phyloP scores from a whole-genome alignment of 1,284 basidiomycete genomes.

The Coniferiporia weirii region DNA sequence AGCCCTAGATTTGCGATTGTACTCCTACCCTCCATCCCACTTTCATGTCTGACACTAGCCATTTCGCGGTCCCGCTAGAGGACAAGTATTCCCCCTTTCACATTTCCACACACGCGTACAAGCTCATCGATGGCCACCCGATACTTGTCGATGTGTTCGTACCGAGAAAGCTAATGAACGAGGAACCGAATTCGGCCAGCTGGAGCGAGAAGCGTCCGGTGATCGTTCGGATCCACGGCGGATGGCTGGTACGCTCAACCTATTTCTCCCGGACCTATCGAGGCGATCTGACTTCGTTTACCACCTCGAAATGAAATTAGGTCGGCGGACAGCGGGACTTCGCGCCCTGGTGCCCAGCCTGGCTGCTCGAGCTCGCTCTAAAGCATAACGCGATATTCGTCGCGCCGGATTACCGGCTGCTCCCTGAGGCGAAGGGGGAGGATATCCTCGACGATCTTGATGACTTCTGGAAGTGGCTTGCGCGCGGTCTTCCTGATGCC shows the following conservation, averaged over 20 bases:
- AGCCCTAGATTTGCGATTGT: no score
- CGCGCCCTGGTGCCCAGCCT: conserved; percentile 8
- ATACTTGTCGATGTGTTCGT: conserved; percentile 10
- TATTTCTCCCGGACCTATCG: background rate
- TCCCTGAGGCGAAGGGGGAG: conserved; percentile 6
- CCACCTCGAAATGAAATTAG: background rate
- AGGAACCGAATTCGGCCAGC: background rate
- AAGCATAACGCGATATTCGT: conserved; percentile 16
- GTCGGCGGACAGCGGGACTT: conserved; percentile 2
- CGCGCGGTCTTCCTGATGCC: background rate
- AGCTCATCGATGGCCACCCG: conserved; percentile 1
- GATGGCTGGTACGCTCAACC: conserved; percentile 6
- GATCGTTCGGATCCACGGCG: conserved; percentile 14
- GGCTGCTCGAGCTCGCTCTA: conserved; percentile 7
- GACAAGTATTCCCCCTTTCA: conserved; percentile 5
- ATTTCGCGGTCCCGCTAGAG: background rate
- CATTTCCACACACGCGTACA: conserved; percentile 11
- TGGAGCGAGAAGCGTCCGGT: conserved; percentile 8
- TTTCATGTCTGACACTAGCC: background rate
- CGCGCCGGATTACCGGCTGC: conserved; percentile 11
- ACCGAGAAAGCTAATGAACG: conserved; percentile 5
- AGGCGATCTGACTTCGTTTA: no score
- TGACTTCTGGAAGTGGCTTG: conserved; percentile 12
- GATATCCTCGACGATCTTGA: conserved; percentile 12
- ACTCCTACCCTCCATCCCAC: background rate